A percentile compares a stretch with the other conserved stretches of the same genome.
These are phyloP conservation scores for Vitis hybrid DNA, from an alignment of 177 flowering plant species.

Conservation along the genomic window DNA sequence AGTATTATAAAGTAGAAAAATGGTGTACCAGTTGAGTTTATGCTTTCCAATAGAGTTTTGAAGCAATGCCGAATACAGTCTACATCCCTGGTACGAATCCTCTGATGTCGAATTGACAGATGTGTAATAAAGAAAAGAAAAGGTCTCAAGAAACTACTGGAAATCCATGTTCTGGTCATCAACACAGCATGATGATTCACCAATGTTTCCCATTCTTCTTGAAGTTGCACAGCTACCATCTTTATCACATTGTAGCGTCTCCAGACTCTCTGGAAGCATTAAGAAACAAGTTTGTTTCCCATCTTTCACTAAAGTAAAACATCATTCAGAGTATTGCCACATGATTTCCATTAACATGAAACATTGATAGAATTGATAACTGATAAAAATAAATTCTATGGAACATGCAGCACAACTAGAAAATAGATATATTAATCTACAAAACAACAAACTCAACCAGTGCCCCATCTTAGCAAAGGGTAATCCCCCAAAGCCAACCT, in stretches of 20 bases:
- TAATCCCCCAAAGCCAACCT: too few relatives aligned
- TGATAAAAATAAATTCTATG: neutral
- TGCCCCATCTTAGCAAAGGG: too few relatives aligned
- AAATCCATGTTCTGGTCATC: conserved; percentile 32
- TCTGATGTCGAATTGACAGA: conserved; percentile 35
- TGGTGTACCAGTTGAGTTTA: conserved; percentile 61
- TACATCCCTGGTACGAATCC: conserved; percentile 30
- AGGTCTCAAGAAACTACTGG: conserved; percentile 60
- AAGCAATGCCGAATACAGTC: conserved; percentile 64
- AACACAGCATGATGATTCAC: conserved; percentile 23
- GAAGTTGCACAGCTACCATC: conserved; percentile 47
- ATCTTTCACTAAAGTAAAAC: neutral
- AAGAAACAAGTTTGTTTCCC: conserved; percentile 6
- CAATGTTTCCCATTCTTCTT: conserved; percentile 53
- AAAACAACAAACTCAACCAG: too few relatives aligned
- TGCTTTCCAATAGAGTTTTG: conserved; percentile 60
- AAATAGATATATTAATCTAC: neutral
- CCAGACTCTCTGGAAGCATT: conserved; percentile 75
- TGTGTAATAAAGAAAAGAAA: conserved; percentile 66
- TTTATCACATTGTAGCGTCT: conserved; percentile 54
- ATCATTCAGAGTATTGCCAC: neutral
- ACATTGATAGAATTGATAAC: too few relatives aligned
- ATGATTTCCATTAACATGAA: too few relatives aligned
- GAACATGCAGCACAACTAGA: neutral
- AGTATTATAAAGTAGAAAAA: neutral